Evolutionary conservation across 2,329 filamentous ascomycete genomes (phyloP), one percentile per base, ranked within the genome.

Genomic region (Pseudogymnoascus sp.): DNA sequence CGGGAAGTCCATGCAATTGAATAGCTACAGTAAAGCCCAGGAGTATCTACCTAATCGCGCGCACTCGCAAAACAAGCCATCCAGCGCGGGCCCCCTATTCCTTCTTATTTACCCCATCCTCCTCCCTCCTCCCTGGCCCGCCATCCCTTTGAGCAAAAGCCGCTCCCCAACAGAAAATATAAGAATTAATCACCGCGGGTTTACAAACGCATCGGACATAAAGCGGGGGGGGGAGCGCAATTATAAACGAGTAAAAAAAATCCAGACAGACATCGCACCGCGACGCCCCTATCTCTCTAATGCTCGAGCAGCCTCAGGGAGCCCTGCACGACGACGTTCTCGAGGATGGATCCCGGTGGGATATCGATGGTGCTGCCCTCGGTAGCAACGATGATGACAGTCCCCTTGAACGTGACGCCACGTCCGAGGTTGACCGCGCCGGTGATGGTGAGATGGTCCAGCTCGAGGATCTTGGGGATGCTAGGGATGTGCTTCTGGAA

Each of bases 321-420:
- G 73, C 94, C 94, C 83, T 99, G 94, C 63, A 99, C 94, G 60
- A 99, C 94, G 12, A 97, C 94, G 79, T 99, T 99, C 84, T 99
- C 94, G 64, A 99, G 84, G 72, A 99, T 91, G 19, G 92, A 97
- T 75, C 94, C 94, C 19, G 94, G 93, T 61, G 94, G 94, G 71
- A 99, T 89, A 75, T 99, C 94, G 72, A 99, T 99, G 67, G 94
- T 99, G 81, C 90, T 92, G 69, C 93, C 93, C 80, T 99, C 94
- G 55, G 92, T 97, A 29, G 94, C 94, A 61, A 99, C 94, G 69
- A 99, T 99, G 74, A 99, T 99, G 76, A 99, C 94, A 31, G 94
- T 99, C 66, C 91, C 94, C 86, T 99, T 99, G 69, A 97, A 83
- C 39, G 92, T 95, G 63, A 99, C 94, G 63, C 93, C 93, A 62